A percentile compares a stretch with the other conserved stretches of the same genome.
Evolutionary conservation across 352 stramenopile genomes (phyloP).

Genomic region (Phytopythium litorale): DNA sequence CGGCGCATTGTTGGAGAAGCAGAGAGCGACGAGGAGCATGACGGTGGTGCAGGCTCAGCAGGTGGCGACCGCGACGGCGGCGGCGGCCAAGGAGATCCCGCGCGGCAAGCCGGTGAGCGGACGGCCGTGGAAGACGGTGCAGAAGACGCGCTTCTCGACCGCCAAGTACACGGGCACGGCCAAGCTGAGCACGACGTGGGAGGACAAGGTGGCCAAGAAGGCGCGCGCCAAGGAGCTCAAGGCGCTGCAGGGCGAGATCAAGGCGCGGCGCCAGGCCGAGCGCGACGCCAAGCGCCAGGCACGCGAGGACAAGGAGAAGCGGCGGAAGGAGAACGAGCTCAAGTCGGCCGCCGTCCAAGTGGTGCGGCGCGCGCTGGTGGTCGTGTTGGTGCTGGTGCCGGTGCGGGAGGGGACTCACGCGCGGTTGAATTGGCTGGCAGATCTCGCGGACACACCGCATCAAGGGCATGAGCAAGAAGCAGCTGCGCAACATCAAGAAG

Average conservation of each 20-base stretch:
- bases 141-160: conserved; percentile 76
- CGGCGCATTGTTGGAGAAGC: conserved; percentile 8
- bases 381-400: conserved; percentile 8
- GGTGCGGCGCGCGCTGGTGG: conserved; percentile 34
- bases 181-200: conserved; percentile 84
- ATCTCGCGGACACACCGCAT: conserved; percentile 84
- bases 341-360: conserved; percentile 86
- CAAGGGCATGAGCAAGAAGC: conserved; percentile 93
- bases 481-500: conserved; percentile 90
- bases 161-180: conserved; percentile 74
- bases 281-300: conserved; percentile 71
- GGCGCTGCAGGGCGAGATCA: conserved; percentile 81
- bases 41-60: conserved; percentile 12
- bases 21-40: conserved; percentile 9
- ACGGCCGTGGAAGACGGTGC: conserved; percentile 80
- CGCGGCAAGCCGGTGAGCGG: conserved; percentile 70
- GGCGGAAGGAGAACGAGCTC: conserved; percentile 88
- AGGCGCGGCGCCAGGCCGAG: conserved; percentile 59
- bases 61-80: conserved; percentile 6
- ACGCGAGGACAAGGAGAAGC: conserved; percentile 85
- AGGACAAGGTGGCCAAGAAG: conserved; percentile 80
- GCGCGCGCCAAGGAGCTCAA: conserved; percentile 82
- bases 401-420: not conserved
- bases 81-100: conserved; percentile 21
- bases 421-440: conserved; percentile 14